Base-by-base conservation (phyloP, 306 rosid genomes). In the Cyamopsis tetragonoloba region DNA sequence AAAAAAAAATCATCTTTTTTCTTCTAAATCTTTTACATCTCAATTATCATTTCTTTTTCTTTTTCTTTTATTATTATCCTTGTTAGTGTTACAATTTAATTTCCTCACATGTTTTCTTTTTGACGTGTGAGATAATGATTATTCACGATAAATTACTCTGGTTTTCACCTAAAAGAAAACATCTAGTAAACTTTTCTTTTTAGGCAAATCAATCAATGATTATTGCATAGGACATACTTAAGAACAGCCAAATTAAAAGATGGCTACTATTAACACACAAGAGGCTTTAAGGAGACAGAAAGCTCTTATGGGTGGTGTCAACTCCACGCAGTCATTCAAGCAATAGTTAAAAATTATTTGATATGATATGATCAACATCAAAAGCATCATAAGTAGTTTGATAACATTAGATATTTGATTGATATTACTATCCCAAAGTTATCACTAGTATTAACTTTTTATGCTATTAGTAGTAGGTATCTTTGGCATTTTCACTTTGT, bases 281-380 rank as follows among this genome's bases (percentile, higher is more conserved):
- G 68, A 14, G 34, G 70, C 77, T 48, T 62, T 75, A 58, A 55
- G 84, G 75, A 80, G 79, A 68, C 74, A 68, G 37, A 39, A 37
- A 34, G 26, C 74, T 62, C 63, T 72, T 58, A 35, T 32, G 12
- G 56, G 46, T 15, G 74, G 53, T 67, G 54, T 53, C 46, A 63
- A 68, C 46, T 55, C 54, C 4, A 12, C 30, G 43, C 50, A 71
- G 69, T 80, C 74, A 82, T 62, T 63, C 66, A 41, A 58, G 24
- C 66, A 74, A 62, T 46, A 57, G n/a, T 72, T 65, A 60, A 74
- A n/a, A n/a, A n/a, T n/a, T n/a, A 48, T 66, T 60, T 66, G 44
- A 34, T 18, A 34, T 26, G 44, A 48, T 39, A 79, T n/a, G n/a
- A n/a, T 41, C 80, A 54, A 70, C 32, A 14, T 66, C 38, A 12